phyloP scores from a whole-genome alignment of 2,329 filamentous ascomycete genomes.

The Dactylellina sp. region DNA sequence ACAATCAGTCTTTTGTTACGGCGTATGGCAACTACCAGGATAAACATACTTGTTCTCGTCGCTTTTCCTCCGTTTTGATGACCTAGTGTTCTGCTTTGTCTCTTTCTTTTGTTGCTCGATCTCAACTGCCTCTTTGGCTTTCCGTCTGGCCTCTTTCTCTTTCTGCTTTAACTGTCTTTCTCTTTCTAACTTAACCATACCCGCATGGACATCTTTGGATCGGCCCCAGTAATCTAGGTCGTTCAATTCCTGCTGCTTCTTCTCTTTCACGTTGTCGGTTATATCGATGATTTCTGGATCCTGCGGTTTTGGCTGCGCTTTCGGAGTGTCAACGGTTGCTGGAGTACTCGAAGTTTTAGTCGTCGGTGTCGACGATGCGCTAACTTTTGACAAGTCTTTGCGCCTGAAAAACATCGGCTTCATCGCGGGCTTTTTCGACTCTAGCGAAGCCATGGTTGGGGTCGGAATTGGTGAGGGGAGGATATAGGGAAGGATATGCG shows the following conservation, averaged over 20 bases:
- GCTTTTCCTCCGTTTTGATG: constrained; percentile 46
- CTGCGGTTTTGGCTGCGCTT: constrained; percentile 10
- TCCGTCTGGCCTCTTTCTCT: constrained; percentile 17
- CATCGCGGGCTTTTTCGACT: constrained; percentile 19
- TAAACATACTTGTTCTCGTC: constrained; percentile 17
- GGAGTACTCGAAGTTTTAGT: not conserved
- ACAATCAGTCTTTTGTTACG: not conserved
- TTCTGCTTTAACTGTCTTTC: constrained; percentile 27
- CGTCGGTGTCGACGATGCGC: not conserved
- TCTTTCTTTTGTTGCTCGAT: constrained; percentile 9
- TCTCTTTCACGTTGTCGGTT: constrained; percentile 7
- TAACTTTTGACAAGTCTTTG: not conserved
- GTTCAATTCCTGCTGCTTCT: constrained; percentile 23
- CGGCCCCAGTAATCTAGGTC: constrained; percentile 48
- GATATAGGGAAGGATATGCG: not conserved
- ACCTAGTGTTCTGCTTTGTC: constrained; percentile 6
- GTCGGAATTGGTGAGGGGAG: not conserved
- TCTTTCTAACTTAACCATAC: constrained; percentile 34
- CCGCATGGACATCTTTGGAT: constrained; percentile 36
- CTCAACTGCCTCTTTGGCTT: constrained; percentile 16
- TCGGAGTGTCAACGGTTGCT: not conserved
- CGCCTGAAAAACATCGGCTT: constrained; percentile 43
- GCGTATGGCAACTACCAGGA: too few relatives aligned
- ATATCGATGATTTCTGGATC: constrained; percentile 12
- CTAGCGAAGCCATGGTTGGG: constrained; percentile 28